Base-by-base conservation (phyloP, 441 rosid genomes). In the Brassica balearica region DNA sequence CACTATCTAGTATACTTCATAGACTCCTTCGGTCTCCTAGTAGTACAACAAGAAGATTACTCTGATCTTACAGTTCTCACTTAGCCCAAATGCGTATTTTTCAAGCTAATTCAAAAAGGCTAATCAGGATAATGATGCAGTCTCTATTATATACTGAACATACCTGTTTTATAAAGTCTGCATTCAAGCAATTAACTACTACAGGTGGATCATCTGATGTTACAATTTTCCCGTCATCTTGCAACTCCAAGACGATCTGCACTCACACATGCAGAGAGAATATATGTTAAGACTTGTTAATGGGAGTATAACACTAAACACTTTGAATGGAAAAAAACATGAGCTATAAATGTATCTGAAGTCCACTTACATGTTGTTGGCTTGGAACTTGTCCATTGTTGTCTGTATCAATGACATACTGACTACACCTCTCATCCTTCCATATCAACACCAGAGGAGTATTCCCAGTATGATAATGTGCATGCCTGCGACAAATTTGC, bases 341-440 rank as follows among this genome's bases (percentile, higher is more conserved):
- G 53, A 10, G 74, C 29, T 61, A 25, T 69, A 46, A 12, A 23
- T 59, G 6, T 51, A 56, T 61, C 77, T 25, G 23, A 41, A 48
- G 20, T 72, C 36, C 56, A 81, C 70, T 65, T 80, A 92, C 98
- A 93, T 84, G 94, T 74, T 96, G 99, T 75, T 90, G 88, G 75
- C 76, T 86, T 19, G 86, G 95, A 79, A 94, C 78, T 76, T 92
- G 84, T 58, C 99, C 99, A 77, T 91, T 89, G 83, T 83, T 86
- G 62, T 96, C 99, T 4, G 99, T 94, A 85, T 96, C 99, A 51
- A 96, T 90, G 77, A 94, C 97, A 84, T 90, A 96, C 79, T 89
- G 96, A 83, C 98, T 94, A 77, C 97, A 96, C 23, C 85, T 88
- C 78, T 88, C 97, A 76, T 96, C 99, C 83, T 96, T 96, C 99